A percentile compares a stretch with the other conserved stretches of the same genome.
Conservation (phyloP, 202 grass and related monocot species). For the Panicum hallii region DNA sequence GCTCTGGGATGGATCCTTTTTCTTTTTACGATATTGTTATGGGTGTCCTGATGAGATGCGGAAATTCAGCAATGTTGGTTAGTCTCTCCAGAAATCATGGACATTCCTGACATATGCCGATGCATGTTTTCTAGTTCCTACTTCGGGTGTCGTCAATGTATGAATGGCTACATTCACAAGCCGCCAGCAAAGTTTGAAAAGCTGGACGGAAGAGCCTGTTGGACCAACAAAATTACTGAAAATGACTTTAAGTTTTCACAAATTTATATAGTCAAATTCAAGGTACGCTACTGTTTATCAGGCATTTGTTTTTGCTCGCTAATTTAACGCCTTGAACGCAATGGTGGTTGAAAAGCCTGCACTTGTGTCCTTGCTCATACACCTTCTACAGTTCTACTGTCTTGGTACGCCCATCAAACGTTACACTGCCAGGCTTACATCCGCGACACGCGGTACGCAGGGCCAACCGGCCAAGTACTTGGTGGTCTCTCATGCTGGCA, state of each 20-base stretch:
- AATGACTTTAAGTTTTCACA: too few species aligned
- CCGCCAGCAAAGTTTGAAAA: background rate
- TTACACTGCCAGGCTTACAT: background rate
- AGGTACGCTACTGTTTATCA: too few species aligned
- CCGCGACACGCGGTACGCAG: background rate
- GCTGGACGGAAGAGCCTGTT: too few species aligned
- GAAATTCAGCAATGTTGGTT: constrained; percentile 37
- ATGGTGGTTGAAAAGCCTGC: background rate
- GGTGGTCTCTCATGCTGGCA: background rate
- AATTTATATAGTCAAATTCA: too few species aligned
- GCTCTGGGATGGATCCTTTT: constrained; percentile 18
- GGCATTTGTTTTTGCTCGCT: background rate
- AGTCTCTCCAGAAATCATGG: constrained; percentile 56
- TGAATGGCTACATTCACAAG: background rate
- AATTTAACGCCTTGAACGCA: background rate
- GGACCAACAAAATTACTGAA: too few species aligned
- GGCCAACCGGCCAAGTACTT: background rate
- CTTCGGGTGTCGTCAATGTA: too few species aligned
- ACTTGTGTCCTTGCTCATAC: background rate
- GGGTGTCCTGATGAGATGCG: constrained; percentile 15
- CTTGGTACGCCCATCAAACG: background rate
- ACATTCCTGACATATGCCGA: background rate
- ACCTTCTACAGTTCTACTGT: background rate
- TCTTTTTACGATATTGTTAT: background rate
- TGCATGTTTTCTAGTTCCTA: background rate